Evolutionary conservation across 352 stramenopile genomes (phyloP), one percentile per base, ranked within the genome.

Genomic region (Phytophthora constricta): DNA sequence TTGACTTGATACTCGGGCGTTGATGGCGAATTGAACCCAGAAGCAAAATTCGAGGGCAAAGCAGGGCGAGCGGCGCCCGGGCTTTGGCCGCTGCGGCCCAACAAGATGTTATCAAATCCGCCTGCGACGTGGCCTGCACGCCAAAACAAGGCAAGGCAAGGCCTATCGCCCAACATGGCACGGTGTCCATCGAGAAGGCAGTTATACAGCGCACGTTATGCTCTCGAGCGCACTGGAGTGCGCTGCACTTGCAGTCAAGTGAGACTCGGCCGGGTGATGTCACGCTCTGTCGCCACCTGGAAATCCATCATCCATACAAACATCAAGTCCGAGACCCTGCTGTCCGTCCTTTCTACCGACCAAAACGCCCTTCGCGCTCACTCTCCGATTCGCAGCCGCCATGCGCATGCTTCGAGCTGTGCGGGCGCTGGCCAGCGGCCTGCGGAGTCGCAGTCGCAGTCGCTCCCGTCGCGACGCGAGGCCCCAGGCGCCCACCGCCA

Each of bases 321-420:
- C n/a, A n/a, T n/a, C n/a, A n/a, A n/a, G n/a, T n/a, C n/a, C n/a
- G n/a, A n/a, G n/a, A n/a, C n/a, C n/a, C n/a, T n/a, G n/a, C n/a
- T n/a, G n/a, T n/a, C n/a, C 31, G 31, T 37, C 31, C 31, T 11
- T 37, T 37, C 13, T 37, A 22, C 28, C 8, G 28, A 17, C 28
- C 47, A 9, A 31, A 11, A 53, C 23, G 56, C 5, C 65, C 65
- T 65, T 74, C 65, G 53, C 55, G n/a, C n/a, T 64, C 59, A 73
- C 46, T 73, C 60, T 73, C 34, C 46, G 33, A 62, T 47, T 65
- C 39, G 55, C 23, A n/a, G n/a, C n/a, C 52, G 34, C 34, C 26
- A 75, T 72, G 61, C 66, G 61, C 22, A 52, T 78, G 53, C 39
- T 78, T 37, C 56, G 68, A 37, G 65, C 47, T 27, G 58, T 78